These are phyloP conservation scores for Lodderomyces parapsilosis DNA, from an alignment of 1,139 yeast genomes.

Conservation along the genomic window DNA sequence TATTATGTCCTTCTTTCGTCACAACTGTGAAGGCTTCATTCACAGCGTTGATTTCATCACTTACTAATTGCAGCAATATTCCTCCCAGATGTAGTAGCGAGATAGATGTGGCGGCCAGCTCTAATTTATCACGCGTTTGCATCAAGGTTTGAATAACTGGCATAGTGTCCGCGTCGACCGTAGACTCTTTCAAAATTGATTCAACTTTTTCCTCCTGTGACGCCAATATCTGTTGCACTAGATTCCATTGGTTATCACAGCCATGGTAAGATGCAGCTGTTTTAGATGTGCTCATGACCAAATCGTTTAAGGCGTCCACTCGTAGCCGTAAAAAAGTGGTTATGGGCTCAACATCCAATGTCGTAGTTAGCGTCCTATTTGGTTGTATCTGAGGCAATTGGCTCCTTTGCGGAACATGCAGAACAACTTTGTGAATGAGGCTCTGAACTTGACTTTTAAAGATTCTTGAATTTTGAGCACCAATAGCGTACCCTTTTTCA, in stretches of 20 bases:
- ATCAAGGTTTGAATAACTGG: constrained; percentile 8
- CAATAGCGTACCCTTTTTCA: constrained; percentile 36
- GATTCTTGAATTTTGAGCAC: constrained; percentile 28
- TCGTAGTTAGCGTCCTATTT: constrained; percentile 30
- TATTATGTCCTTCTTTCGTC: not conserved
- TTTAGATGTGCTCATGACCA: constrained; percentile 24
- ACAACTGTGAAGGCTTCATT: constrained; percentile 11
- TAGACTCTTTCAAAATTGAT: constrained; percentile 18
- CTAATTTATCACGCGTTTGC: constrained; percentile 9
- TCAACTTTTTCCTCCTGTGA: constrained; percentile 27
- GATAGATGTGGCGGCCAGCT: not conserved
- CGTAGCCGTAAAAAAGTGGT: constrained; percentile 28
- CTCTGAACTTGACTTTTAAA: constrained; percentile 21
- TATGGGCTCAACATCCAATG: constrained; percentile 37
- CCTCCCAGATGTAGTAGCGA: not conserved
- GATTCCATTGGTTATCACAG: constrained; percentile 37
- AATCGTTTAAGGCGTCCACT: constrained; percentile 28
- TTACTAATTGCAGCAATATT: constrained; percentile 4
- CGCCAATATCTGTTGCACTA: constrained; percentile 29
- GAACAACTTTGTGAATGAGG: constrained; percentile 4
- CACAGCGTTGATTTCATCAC: constrained; percentile 11
- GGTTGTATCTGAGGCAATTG: constrained; percentile 13
- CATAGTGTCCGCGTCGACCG: constrained; percentile 9
- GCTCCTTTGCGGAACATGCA: not conserved
- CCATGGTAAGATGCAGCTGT: constrained; percentile 32